Conservation (phyloP, 352 stramenopile genomes). For the Lagenidium sp. region DNA sequence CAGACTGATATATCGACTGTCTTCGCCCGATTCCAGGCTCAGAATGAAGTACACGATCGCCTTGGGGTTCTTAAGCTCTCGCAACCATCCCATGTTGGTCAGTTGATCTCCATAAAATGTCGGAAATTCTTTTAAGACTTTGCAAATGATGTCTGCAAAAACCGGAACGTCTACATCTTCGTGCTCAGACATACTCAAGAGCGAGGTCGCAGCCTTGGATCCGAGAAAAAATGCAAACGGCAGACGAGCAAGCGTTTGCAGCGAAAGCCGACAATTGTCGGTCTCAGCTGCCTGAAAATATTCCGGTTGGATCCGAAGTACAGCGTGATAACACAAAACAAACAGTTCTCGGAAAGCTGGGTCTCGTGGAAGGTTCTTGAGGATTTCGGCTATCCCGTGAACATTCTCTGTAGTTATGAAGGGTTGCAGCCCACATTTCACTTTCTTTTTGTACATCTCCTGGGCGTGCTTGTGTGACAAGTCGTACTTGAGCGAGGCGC, state of each 20-base stretch:
- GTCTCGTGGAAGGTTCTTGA: conserved; percentile 70
- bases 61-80: conserved; percentile 29
- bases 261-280: conserved; percentile 25
- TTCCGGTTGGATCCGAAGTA: conserved; percentile 33
- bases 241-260: conserved; percentile 43
- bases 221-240: conserved; percentile 71
- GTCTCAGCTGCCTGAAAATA: conserved; percentile 61
- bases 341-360: conserved; percentile 76
- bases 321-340: conserved; percentile 43
- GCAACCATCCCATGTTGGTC: conserved; percentile 59
- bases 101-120: conserved; percentile 62
- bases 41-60: conserved; percentile 61
- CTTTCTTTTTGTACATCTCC: conserved; percentile 77
- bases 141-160: conserved; percentile 65
- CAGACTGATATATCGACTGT: conserved; percentile 41
- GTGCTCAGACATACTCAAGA: conserved; percentile 41
- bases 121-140: conserved; percentile 47
- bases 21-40: conserved; percentile 37
- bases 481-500: conserved; percentile 72
- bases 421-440: conserved; percentile 42
- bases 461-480: conserved; percentile 57
- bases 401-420: conserved; percentile 54
- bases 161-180: conserved; percentile 22
- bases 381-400: conserved; percentile 70
- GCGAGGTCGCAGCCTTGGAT: conserved; percentile 34